These are phyloP conservation scores for Elongisporangium anandrum DNA, from an alignment of 352 stramenopile genomes.

Conservation along the genomic window DNA sequence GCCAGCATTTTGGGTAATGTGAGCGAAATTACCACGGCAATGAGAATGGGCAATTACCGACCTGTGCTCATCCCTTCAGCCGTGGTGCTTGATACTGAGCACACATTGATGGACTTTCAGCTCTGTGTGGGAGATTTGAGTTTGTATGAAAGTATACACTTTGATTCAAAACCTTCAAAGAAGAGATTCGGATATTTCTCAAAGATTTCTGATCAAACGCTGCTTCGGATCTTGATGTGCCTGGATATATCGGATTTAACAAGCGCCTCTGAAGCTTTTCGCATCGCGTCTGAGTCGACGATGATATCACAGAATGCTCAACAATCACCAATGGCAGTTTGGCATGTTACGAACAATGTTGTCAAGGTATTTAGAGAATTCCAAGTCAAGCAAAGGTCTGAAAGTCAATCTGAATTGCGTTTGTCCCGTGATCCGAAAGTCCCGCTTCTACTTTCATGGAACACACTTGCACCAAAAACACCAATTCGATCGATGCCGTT, in stretches of 20 bases:
- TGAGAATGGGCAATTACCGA: conserved; percentile 35
- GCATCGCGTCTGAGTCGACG: background rate
- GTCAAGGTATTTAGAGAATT: conserved; percentile 31
- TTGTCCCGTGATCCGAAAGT: background rate
- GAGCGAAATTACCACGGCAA: conserved; percentile 20
- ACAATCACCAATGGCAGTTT: conserved; percentile 39
- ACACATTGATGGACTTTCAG: conserved; percentile 24
- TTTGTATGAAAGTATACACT: conserved; percentile 26
- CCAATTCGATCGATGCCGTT: conserved; percentile 21
- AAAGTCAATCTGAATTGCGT: background rate
- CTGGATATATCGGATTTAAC: conserved; percentile 34
- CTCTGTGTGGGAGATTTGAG: conserved; percentile 25
- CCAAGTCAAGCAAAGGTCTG: background rate
- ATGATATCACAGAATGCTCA: conserved; percentile 8
- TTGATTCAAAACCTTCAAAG: conserved; percentile 1
- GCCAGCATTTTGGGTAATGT: conserved; percentile 2
- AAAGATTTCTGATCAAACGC: conserved; percentile 25
- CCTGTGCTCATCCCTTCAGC: conserved; percentile 18
- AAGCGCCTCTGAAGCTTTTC: conserved; percentile 18
- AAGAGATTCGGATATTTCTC: conserved; percentile 36
- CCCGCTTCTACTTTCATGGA: conserved; percentile 9
- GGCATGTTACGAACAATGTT: conserved; percentile 46
- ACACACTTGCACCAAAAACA: conserved; percentile 10
- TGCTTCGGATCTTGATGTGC: conserved; percentile 47
- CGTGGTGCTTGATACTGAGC: background rate